Evolutionary conservation across 179 eudicot genomes (phyloP).

Genomic region (Nepenthes alata): DNA sequence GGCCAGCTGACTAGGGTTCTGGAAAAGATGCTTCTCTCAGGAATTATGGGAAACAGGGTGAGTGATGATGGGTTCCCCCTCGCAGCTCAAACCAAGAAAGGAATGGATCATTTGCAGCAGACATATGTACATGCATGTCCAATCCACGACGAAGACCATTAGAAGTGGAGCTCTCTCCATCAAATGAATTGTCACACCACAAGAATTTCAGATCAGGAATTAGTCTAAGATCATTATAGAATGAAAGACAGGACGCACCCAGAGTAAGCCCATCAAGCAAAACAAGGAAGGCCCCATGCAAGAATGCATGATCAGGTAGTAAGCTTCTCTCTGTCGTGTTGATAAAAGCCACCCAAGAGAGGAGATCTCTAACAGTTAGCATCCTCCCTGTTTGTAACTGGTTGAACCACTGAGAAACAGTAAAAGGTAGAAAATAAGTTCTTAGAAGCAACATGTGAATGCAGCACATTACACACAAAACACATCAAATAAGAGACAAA

Average conservation of each 20-base stretch:
- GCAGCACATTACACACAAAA: too few species aligned
- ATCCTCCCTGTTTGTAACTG: slow-evolving; percentile 59
- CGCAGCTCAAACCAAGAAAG: too few species aligned
- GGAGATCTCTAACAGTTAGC: slow-evolving; percentile 87
- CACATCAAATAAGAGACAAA: too few species aligned
- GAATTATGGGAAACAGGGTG: too few species aligned
- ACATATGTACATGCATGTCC: too few species aligned
- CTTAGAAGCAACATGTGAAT: neutral
- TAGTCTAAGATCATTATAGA: neutral
- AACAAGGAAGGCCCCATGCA: slow-evolving; percentile 89
- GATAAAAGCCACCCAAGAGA: slow-evolving; percentile 84
- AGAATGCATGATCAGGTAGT: slow-evolving; percentile 40
- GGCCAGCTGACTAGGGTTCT: too few species aligned
- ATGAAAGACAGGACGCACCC: slow-evolving; percentile 26
- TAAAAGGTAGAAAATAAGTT: neutral
- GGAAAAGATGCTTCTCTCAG: too few species aligned
- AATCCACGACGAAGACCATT: too few species aligned
- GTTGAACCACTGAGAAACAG: slow-evolving; percentile 72
- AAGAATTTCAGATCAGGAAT: neutral
- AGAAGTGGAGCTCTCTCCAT: too few species aligned
- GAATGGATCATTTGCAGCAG: too few species aligned
- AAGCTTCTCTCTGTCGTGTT: slow-evolving; percentile 38
- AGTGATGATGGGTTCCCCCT: too few species aligned
- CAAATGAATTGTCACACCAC: neutral
- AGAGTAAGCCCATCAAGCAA: slow-evolving; percentile 87